Evolutionary conservation across 2,329 filamentous ascomycete species (phyloP), one percentile per base, ranked within the genome.

Genomic region (Fusarium pseudonygamai): DNA sequence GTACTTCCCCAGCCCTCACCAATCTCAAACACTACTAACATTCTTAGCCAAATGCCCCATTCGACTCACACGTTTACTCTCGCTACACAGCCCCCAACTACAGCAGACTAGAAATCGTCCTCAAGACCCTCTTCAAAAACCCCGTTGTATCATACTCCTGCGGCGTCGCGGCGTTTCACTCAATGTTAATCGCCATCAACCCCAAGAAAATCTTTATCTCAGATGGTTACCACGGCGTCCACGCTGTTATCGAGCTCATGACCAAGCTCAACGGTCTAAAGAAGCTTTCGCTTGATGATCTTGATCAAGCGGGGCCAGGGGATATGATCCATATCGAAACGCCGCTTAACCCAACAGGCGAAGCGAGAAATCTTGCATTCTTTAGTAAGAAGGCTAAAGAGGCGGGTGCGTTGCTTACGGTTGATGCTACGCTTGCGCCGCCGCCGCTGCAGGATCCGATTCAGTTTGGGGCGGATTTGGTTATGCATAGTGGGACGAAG

Each of bases 401-500:
- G 11, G 11, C 18, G 0, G 95, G 95, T 11, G 94, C 94, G 9
- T 89, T 89, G 61, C 85, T 98, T 45, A 92, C 92, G 11, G 92
- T 98, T 4, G 96, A 99, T 82, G 91, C 93, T 4, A 99, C 96
- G 0, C 97, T 99, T 82, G 96, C 91, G 6, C 96, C 96, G 46
- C 96, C 96, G 34, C 93, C 93, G 36, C 85, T 99, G 65, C 92
- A 94, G 80, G 93, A 98, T 78, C 95, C 96, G 0, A 96, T 98
- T 77, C 79, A 81, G 30, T 92, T 89, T 80, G 96, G 94, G 43
- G 94, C 92, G 26, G 96, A 98, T 82, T 82, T 95, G 2, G 89
- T 97, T 32, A 93, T 98, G 93, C 96, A 98, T 83, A 93, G 89
- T 59, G 96, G 95, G 7, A 97, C 95, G 22, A 99, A 98, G 86